Conservation (phyloP, 306 rosid genomes). For the Cucurbita pepo region DNA sequence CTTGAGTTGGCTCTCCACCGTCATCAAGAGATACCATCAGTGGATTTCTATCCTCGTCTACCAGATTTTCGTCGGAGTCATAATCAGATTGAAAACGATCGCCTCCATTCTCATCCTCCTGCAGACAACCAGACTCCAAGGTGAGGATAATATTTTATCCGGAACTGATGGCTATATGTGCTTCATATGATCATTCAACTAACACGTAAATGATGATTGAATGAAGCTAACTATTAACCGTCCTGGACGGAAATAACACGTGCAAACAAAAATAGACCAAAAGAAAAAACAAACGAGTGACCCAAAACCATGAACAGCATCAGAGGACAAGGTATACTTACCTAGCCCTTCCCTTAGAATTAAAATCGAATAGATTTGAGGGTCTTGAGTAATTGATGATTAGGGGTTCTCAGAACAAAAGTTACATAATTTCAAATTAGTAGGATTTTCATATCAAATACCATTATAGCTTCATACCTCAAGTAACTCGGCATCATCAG, state of each 20-base stretch:
- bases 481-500: conserved; percentile 36
- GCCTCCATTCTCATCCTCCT: conserved; percentile 56
- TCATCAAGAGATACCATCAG: conserved; percentile 67
- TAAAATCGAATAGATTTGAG: too few species aligned
- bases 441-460: too few species aligned
- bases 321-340: background rate
- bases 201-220: background rate
- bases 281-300: background rate
- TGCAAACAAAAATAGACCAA: background rate
- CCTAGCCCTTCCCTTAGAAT: too few species aligned
- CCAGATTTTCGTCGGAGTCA: conserved; percentile 62
- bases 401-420: too few species aligned
- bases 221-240: background rate
- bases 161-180: background rate
- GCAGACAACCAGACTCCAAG: conserved; percentile 10
- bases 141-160: background rate
- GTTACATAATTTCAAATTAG: too few species aligned
- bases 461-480: conserved; percentile 33
- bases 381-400: too few species aligned
- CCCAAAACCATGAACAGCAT: background rate
- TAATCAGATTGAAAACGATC: conserved; percentile 33
- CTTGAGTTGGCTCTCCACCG: conserved; percentile 46
- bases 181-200: background rate
- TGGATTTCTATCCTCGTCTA: conserved; percentile 58
- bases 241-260: background rate